phyloP scores from a whole-genome alignment of 2,329 filamentous ascomycete genomes.

The Diplocarpon mali region DNA sequence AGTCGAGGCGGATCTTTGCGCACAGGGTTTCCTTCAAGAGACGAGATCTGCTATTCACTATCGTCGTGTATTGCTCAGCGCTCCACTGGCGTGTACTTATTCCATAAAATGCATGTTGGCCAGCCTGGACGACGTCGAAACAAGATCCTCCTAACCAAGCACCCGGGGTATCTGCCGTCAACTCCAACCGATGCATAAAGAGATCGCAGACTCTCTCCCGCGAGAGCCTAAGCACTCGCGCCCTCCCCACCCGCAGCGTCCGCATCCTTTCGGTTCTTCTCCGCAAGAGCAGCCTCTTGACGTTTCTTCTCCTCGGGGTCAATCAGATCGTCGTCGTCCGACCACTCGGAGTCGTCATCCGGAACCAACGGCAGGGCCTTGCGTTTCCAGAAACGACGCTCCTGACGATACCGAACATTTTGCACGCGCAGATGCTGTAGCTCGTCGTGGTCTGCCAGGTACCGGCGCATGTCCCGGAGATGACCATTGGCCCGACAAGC shows the following conservation, averaged over 20 bases:
- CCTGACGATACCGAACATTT: conserved; percentile 41
- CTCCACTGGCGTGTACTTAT: too few relatives aligned
- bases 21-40: too few relatives aligned
- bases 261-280: conserved; percentile 20
- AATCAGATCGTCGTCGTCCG: conserved; percentile 54
- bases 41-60: too few relatives aligned
- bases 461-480: conserved; percentile 44
- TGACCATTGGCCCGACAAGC: conserved; percentile 46
- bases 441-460: conserved; percentile 44
- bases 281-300: conserved; percentile 13
- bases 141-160: neutral
- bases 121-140: neutral
- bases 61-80: too few relatives aligned
- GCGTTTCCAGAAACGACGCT: conserved; percentile 55
- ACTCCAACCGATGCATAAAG: conserved; percentile 1
- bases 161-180: conserved; percentile 1
- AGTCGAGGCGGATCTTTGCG: too few relatives aligned
- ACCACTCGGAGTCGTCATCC: conserved; percentile 46
- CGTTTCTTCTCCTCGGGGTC: conserved; percentile 50
- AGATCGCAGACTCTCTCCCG: neutral
- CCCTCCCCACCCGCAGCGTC: conserved; percentile 11
- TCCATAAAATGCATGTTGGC: neutral
- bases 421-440: conserved; percentile 44
- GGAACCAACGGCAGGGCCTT: conserved; percentile 51
- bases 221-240: neutral